These are phyloP conservation scores for Ephemerocybe angulata DNA, from an alignment of 768 basidiomycete genomes.

Conservation along the genomic window DNA sequence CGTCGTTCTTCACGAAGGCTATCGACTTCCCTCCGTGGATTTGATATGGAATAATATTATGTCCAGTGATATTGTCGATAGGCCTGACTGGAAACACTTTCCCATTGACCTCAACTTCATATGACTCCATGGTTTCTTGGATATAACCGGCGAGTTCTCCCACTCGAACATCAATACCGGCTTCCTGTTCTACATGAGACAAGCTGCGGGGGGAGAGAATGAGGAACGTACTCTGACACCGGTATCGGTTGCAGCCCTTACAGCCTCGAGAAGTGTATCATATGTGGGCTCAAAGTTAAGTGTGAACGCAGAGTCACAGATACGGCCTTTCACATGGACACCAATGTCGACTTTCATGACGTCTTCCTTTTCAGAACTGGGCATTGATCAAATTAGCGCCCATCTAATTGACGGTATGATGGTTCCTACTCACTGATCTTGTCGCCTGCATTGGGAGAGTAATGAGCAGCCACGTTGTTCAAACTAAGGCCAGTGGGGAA, in stretches of 20 bases:
- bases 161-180: constrained; percentile 92
- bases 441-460: constrained; percentile 92
- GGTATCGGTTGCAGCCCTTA: constrained; percentile 90
- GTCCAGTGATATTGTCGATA: constrained; percentile 91
- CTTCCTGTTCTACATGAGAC: too few species aligned
- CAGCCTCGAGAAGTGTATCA: constrained; percentile 84
- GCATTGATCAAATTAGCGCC: too few species aligned
- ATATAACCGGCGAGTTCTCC: constrained; percentile 90
- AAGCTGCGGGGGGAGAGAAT: not conserved
- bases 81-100: constrained; percentile 87
- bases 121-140: constrained; percentile 98
- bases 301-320: constrained; percentile 95
- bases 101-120: constrained; percentile 91
- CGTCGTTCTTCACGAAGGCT: constrained; percentile 82
- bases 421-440: constrained; percentile 71
- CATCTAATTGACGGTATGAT: too few species aligned
- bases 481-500: constrained; percentile 95
- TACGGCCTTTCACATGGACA: constrained; percentile 95
- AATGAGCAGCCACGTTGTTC: constrained; percentile 96
- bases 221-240: constrained; percentile 64
- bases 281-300: constrained; percentile 87
- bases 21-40: constrained; percentile 96
- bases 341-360: constrained; percentile 97
- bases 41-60: constrained; percentile 84
- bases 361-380: constrained; percentile 78